Evolutionary conservation across 2,329 filamentous ascomycete genomes (phyloP), one percentile per base, ranked within the genome.

Genomic region (Phyllosticta paracitricarpa): DNA sequence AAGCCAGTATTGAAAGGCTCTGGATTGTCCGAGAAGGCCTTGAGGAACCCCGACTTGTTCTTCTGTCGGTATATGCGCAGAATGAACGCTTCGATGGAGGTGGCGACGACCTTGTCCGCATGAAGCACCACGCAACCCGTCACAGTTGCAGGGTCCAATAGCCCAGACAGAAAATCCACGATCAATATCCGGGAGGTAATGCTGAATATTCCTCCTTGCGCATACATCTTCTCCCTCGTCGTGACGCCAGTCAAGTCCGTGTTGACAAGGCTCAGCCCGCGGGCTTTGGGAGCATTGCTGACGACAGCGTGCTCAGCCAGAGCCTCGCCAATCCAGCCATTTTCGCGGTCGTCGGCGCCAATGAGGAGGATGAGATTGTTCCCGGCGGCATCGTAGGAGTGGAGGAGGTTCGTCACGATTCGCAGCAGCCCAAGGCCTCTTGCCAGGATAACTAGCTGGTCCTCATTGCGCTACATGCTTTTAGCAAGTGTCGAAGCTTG

Each of bases 271-370:
- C 87, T 93, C 66, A 99, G 79, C 1, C 94, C 94, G 64, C 92
- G 85, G 57, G 91, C 91, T 68, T 88, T 87, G 17, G 89, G 84
- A 19, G 89, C 83, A 75, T 86, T 87, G 78, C 91, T 97, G 72
- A 96, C 85, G 64, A 91, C 91, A 71, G 92, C 92, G 77, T 97
- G 92, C 76, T 99, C 94, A 25, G 94, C 94, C 71, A 99, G 79
- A 30, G 91, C 90, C 78, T 97, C 94, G 66, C 94, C 94, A 63
- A 99, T 91, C 92, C 93, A 97, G 61, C 88, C 87, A 83, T 97
- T 97, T 71, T 99, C 94, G 63, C 89, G 85, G 35, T 97, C 91
- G 63, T 94, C 89, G 40, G 94, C 92, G 9, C 91, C 92, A 52
- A 97, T 85, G 22, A 99, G 77, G 54, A 99, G 80, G 56, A 99